Evolutionary conservation across 179 eudicot genomes (phyloP).

Genomic region (Nepenthes alata): DNA sequence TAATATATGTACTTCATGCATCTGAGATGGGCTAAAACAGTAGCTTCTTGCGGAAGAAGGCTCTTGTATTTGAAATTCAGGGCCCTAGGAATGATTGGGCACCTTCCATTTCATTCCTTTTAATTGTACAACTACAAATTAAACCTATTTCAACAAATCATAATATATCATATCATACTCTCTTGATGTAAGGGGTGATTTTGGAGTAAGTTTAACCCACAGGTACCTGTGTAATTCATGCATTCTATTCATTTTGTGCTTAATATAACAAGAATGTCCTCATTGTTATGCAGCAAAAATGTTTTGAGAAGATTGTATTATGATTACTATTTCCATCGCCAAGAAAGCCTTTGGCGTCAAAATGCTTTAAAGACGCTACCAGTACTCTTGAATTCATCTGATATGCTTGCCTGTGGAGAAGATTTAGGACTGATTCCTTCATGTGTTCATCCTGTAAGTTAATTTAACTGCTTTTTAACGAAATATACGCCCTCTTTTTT

Average conservation of each 20-base stretch:
- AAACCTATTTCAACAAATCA: neutral
- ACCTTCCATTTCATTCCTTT: neutral
- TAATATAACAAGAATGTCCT: no score
- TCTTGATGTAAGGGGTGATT: no score
- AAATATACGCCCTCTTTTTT: no score
- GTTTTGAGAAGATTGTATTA: constrained; percentile 73
- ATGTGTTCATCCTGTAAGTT: constrained; percentile 91
- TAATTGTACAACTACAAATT: neutral
- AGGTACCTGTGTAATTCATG: no score
- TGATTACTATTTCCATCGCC: constrained; percentile 97
- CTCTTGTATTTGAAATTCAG: no score
- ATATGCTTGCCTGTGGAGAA: constrained; percentile 97
- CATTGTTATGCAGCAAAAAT: constrained; percentile 52
- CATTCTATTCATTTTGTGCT: no score
- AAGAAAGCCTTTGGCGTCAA: constrained; percentile 86
- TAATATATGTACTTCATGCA: no score
- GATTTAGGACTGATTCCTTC: constrained; percentile 93
- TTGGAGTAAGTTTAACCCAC: no score
- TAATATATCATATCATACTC: no score
- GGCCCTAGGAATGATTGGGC: no score
- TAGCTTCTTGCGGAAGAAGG: no score
- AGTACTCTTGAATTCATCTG: constrained; percentile 77
- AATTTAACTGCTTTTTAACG: neutral
- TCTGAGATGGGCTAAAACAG: no score
- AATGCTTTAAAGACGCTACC: constrained; percentile 95